Evolutionary conservation across 495 filamentous ascomycete species (phyloP).

Genomic region (Trichoderma gamsii): DNA sequence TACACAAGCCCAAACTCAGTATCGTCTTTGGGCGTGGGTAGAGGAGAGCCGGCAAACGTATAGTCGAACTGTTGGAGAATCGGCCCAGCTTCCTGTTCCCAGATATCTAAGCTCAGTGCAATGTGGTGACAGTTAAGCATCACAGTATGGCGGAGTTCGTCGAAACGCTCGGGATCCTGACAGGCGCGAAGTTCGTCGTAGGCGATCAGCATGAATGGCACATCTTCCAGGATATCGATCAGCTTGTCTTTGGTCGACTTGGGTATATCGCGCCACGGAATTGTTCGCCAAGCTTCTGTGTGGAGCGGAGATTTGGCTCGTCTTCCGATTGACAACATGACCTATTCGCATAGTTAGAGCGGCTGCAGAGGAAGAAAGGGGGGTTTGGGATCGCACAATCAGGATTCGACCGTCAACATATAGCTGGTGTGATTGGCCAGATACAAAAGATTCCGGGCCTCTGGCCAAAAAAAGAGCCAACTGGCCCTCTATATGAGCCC

Average conservation of each 20-base stretch:
- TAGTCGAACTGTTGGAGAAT: neutral
- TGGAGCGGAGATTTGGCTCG: slow-evolving; percentile 2
- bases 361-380: neutral
- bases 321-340: neutral
- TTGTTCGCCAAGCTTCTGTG: neutral
- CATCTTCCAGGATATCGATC: slow-evolving; percentile 5
- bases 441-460: neutral
- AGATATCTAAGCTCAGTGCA: neutral
- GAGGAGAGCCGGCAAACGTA: neutral
- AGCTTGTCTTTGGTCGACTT: slow-evolving; percentile 6
- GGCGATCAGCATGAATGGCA: neutral
- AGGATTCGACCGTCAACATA: slow-evolving; percentile 7
- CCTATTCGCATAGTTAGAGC: neutral
- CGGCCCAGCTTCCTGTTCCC: neutral
- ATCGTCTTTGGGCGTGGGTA: neutral
- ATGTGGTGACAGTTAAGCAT: neutral
- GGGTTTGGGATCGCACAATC: neutral
- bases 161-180: neutral
- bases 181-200: slow-evolving; percentile 4
- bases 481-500: neutral
- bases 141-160: neutral
- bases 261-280: neutral
- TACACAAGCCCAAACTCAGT: neutral
- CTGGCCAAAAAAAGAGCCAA: neutral
- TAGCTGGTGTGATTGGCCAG: slow-evolving; percentile 5